Percentiles rank a stretch among this genome's conserved stretches.
phyloP scores from a whole-genome alignment of 768 basidiomycete genomes.

The Peribolospora baueri region DNA sequence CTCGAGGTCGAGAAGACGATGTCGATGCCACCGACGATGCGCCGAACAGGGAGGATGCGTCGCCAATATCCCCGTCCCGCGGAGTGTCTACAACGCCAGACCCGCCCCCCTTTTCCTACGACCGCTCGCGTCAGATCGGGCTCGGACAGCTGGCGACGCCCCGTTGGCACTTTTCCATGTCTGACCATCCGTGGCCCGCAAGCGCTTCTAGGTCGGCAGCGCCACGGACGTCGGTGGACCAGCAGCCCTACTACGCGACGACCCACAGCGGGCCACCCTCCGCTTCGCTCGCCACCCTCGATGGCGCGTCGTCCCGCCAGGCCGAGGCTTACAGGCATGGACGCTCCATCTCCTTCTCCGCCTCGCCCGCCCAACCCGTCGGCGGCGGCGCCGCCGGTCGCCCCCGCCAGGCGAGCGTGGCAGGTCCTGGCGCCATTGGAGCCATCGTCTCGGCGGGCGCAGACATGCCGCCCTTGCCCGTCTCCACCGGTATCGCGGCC shows the following conservation, averaged over 20 bases:
- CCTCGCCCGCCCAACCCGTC: no score
- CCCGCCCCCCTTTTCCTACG: slow-evolving; percentile 20
- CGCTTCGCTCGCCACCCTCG: slow-evolving; percentile 27
- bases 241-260: slow-evolving; percentile 7
- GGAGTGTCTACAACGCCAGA: slow-evolving; percentile 11
- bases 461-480: not conserved
- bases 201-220: slow-evolving; percentile 12
- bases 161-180: slow-evolving; percentile 34
- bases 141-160: slow-evolving; percentile 95
- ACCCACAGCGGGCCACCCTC: slow-evolving; percentile 13
- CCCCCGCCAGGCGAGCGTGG: no score
- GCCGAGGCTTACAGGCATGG: not conserved
- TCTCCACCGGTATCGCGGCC: not conserved
- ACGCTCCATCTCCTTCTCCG: no score
- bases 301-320: slow-evolving; percentile 33
- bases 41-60: not conserved
- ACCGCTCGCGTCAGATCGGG: slow-evolving; percentile 67
- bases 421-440: no score
- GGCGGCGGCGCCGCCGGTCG: no score
- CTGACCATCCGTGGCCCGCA: slow-evolving; percentile 25
- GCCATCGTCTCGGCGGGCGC: no score
- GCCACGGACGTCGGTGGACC: slow-evolving; percentile 21
- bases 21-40: no score
- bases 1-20: no score
- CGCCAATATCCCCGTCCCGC: slow-evolving; percentile 3